These are phyloP conservation scores for Podospora pseudocomata DNA, from an alignment of 495 filamentous ascomycete genomes.

Conservation along the genomic window DNA sequence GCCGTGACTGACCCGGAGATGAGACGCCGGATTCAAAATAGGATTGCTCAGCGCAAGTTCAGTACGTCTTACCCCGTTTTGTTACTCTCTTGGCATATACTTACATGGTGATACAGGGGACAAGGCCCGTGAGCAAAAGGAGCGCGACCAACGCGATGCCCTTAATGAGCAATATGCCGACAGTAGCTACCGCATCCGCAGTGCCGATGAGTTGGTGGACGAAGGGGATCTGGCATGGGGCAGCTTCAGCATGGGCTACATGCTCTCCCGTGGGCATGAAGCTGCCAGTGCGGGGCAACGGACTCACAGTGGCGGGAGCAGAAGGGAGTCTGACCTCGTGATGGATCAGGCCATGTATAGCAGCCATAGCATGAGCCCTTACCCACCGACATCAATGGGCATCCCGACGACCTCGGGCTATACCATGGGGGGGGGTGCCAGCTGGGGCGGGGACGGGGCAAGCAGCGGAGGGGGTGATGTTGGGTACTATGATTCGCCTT, in stretches of 20 bases:
- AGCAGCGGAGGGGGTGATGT: not conserved
- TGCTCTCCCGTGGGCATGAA: constrained; percentile 52
- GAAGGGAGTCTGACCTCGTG: not conserved
- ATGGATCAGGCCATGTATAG: constrained; percentile 5
- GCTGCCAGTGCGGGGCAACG: constrained; percentile 29
- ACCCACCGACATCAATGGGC: not conserved
- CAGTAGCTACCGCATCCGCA: constrained; percentile 52
- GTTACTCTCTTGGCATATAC: not conserved
- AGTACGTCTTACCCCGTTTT: constrained; percentile 38
- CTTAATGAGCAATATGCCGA: constrained; percentile 55
- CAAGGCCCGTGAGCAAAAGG: constrained; percentile 55
- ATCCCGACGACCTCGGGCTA: not conserved
- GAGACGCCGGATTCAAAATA: constrained; percentile 58
- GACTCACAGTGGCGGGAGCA: constrained; percentile 13
- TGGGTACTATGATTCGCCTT: constrained; percentile 10
- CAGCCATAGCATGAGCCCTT: not conserved
- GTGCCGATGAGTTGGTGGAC: constrained; percentile 42
- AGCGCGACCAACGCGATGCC: constrained; percentile 53
- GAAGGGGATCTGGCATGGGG: constrained; percentile 58
- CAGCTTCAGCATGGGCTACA: constrained; percentile 52
- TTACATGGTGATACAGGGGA: constrained; percentile 46
- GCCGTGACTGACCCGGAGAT: constrained; percentile 59
- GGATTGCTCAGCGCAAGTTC: constrained; percentile 60
- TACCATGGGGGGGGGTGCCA: not conserved
- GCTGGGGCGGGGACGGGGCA: not conserved